These are phyloP conservation scores for Epichloe sibirici DNA, from an alignment of 2,329 filamentous ascomycete species.

Conservation along the genomic window DNA sequence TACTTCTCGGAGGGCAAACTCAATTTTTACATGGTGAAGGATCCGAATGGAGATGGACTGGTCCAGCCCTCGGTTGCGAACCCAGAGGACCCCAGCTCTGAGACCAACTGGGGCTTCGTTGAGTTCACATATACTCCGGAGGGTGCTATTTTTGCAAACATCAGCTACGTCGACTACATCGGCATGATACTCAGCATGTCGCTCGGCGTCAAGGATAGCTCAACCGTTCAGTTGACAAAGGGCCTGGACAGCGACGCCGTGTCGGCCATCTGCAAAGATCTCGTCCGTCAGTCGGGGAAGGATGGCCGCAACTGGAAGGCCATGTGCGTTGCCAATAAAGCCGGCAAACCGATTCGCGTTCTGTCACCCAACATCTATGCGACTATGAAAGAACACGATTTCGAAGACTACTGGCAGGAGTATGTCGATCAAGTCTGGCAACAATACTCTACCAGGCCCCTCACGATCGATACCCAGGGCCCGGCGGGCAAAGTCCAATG, in stretches of 20 bases:
- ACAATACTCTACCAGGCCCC: slow-evolving; percentile 24
- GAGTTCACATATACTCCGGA: slow-evolving; percentile 32
- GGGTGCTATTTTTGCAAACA: slow-evolving; percentile 31
- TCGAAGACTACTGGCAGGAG: slow-evolving; percentile 28
- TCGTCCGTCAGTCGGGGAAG: slow-evolving; percentile 22
- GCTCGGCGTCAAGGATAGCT: slow-evolving; percentile 23
- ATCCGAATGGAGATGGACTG: slow-evolving; percentile 21
- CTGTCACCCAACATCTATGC: slow-evolving; percentile 32
- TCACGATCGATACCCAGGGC: slow-evolving; percentile 32
- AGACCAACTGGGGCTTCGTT: slow-evolving; percentile 36
- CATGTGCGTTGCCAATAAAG: slow-evolving; percentile 27
- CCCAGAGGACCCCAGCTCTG: slow-evolving; percentile 28
- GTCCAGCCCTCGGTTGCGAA: slow-evolving; percentile 37
- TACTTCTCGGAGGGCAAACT: slow-evolving; percentile 33
- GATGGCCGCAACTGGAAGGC: slow-evolving; percentile 32
- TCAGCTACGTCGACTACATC: slow-evolving; percentile 40
- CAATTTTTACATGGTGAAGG: slow-evolving; percentile 28
- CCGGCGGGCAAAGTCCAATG: slow-evolving; percentile 27
- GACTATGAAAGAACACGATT: slow-evolving; percentile 20
- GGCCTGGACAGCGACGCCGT: slow-evolving; percentile 27
- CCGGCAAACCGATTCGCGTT: slow-evolving; percentile 29
- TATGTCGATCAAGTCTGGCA: slow-evolving; percentile 36
- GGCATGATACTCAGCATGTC: slow-evolving; percentile 38
- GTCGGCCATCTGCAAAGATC: slow-evolving; percentile 26
- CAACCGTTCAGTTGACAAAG: slow-evolving; percentile 24